These are phyloP conservation scores for Cercophora samala DNA, from an alignment of 495 filamentous ascomycete species.

Conservation along the genomic window DNA sequence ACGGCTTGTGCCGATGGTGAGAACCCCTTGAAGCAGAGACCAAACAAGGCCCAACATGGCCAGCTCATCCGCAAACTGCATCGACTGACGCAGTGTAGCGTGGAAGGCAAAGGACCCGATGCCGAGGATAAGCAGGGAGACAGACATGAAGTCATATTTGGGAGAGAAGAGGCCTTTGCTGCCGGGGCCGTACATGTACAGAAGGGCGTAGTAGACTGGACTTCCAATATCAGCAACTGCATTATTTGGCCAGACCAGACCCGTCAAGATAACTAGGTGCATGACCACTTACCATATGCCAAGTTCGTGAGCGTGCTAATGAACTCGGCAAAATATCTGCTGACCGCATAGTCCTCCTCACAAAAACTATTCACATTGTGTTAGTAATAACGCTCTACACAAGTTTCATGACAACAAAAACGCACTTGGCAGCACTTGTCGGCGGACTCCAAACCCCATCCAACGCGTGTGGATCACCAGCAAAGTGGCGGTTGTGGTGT, in stretches of 20 bases:
- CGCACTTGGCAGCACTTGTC: constrained; percentile 35
- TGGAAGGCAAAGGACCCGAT: constrained; percentile 54
- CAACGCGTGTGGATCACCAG: constrained; percentile 22
- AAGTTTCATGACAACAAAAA: background rate
- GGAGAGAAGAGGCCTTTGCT: constrained; percentile 4
- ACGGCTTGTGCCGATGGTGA: constrained; percentile 38
- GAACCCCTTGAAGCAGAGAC: constrained; percentile 50
- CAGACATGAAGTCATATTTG: constrained; percentile 28
- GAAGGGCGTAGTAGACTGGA: constrained; percentile 31
- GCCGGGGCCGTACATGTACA: constrained; percentile 15
- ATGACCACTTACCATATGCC: constrained; percentile 43
- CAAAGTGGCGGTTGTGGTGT: constrained; percentile 26
- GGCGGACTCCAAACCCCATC: constrained; percentile 31
- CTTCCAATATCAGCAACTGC: background rate
- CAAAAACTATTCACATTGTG: constrained; percentile 23
- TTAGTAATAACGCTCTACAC: background rate
- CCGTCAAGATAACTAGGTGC: no score
- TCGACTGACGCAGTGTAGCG: constrained; percentile 50
- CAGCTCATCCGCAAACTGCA: constrained; percentile 53
- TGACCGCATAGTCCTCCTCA: constrained; percentile 52
- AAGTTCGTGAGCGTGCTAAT: constrained; percentile 56
- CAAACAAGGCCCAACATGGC: constrained; percentile 57
- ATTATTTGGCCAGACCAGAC: no score
- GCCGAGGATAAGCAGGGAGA: constrained; percentile 52
- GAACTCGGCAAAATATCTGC: constrained; percentile 54